phyloP scores from a whole-genome alignment of 192 early-diverging fungal genomes.

The Gryganskiella cystojenkinii region DNA sequence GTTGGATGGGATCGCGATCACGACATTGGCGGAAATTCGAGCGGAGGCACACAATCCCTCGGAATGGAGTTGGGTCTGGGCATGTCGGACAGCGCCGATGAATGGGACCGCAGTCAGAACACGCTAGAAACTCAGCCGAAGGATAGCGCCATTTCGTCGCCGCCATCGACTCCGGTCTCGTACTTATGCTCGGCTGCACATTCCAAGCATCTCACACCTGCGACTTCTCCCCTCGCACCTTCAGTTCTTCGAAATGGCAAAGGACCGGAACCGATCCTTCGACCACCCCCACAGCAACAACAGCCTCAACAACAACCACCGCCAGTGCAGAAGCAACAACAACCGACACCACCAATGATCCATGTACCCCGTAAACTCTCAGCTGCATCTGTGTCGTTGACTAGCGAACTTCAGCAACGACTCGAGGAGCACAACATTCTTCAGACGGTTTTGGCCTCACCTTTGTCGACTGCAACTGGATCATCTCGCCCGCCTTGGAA shows the following conservation, averaged over 20 bases:
- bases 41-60: conserved; percentile 8
- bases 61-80: conserved; percentile 21
- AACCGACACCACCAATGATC: not conserved
- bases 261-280: conserved; percentile 7
- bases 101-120: not conserved
- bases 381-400: not conserved
- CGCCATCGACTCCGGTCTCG: conserved; percentile 25
- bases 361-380: conserved; percentile 16
- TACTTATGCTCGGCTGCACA: not conserved
- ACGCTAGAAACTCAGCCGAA: conserved; percentile 4
- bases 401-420: conserved; percentile 36
- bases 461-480: not conserved
- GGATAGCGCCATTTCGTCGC: conserved; percentile 7
- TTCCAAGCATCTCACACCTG: conserved; percentile 26
- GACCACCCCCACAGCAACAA: not conserved
- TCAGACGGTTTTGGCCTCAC: conserved; percentile 7
- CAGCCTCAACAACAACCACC: not conserved
- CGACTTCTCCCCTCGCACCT: conserved; percentile 14
- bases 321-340: not conserved
- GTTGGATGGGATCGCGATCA: conserved; percentile 1
- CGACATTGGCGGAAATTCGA: not conserved
- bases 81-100: not conserved
- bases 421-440: conserved; percentile 39
- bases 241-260: not conserved
- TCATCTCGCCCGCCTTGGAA: conserved; percentile 39